A percentile compares a stretch with the other conserved stretches of the same genome.
These are phyloP conservation scores for Paspalum vaginatum DNA, from an alignment of 176 grass and related monocot species.

Conservation along the genomic window DNA sequence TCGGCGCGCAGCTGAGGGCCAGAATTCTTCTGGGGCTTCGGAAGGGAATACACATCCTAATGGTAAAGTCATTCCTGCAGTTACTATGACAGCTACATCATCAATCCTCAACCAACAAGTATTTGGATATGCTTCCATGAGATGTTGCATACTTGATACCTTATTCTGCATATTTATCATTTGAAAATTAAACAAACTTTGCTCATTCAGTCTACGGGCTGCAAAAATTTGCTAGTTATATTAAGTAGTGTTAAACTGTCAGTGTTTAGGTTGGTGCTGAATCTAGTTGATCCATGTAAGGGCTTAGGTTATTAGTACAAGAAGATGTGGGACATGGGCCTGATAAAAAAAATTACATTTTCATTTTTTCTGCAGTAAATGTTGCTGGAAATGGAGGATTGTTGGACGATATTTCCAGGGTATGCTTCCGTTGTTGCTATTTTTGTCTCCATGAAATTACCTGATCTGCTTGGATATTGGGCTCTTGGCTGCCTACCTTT, in stretches of 20 bases:
- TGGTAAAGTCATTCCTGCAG: constrained; percentile 43
- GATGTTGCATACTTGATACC: constrained; percentile 3
- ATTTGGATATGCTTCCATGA: constrained; percentile 16
- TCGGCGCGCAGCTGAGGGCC: constrained; percentile 56
- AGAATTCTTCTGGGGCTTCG: constrained; percentile 59
- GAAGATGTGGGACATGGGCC: constrained; percentile 9
- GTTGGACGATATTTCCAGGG: constrained; percentile 69
- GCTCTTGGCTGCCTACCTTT: background rate
- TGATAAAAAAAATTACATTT: constrained; percentile 15
- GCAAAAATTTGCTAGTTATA: constrained; percentile 14
- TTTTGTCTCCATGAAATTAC: background rate
- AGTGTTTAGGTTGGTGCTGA: background rate
- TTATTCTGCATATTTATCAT: background rate
- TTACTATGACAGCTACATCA: background rate
- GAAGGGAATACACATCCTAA: constrained; percentile 49
- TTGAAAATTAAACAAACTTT: background rate
- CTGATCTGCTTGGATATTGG: constrained; percentile 6
- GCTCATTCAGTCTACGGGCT: background rate
- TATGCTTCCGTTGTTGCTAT: constrained; percentile 38
- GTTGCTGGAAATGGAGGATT: constrained; percentile 60
- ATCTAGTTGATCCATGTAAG: background rate
- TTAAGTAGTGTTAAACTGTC: background rate
- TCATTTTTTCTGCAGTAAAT: constrained; percentile 50
- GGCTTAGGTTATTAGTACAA: background rate
- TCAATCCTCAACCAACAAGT: background rate